Percentiles rank a stretch among this genome's conserved stretches.
These are phyloP conservation scores for Scutellaria baicalensis DNA, from an alignment of 257 asterid genomes.

Conservation along the genomic window DNA sequence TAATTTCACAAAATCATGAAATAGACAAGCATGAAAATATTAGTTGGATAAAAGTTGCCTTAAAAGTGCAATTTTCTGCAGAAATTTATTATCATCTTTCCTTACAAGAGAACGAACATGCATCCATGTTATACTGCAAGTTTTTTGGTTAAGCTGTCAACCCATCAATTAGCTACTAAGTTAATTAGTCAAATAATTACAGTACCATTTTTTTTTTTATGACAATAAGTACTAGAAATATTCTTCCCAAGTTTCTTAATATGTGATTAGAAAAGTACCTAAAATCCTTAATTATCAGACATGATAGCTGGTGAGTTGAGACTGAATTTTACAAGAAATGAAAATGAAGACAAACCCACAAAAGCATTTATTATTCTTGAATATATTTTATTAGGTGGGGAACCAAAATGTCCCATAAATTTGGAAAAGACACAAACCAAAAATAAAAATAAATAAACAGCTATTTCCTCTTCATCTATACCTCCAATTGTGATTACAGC, in stretches of 20 bases:
- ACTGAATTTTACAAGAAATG: neutral
- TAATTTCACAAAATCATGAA: neutral
- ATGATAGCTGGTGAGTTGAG: neutral
- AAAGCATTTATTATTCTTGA: conserved; percentile 37
- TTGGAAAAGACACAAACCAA: conserved; percentile 12
- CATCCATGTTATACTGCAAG: conserved; percentile 35
- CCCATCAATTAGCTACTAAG: conserved; percentile 5
- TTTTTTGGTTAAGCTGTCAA: conserved; percentile 35
- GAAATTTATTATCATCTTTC: neutral
- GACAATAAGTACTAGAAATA: neutral
- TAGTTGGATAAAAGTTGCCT: conserved; percentile 9
- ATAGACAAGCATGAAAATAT: neutral
- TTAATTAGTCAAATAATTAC: neutral
- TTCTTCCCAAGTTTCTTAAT: neutral
- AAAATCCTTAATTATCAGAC: neutral
- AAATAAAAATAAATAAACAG: conserved; percentile 5
- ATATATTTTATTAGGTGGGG: conserved; percentile 29
- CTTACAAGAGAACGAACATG: conserved; percentile 51
- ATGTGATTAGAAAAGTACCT: neutral
- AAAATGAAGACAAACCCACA: conserved; percentile 22
- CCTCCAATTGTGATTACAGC: conserved; percentile 14
- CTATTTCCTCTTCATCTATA: conserved; percentile 32
- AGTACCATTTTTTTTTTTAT: neutral
- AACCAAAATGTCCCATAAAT: conserved; percentile 32
- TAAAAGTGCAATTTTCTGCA: conserved; percentile 4